A percentile compares a stretch with the other conserved stretches of the same genome.
Evolutionary conservation across 169 alveolate genomes (phyloP).

Genomic region (Amoebophrya sp.): DNA sequence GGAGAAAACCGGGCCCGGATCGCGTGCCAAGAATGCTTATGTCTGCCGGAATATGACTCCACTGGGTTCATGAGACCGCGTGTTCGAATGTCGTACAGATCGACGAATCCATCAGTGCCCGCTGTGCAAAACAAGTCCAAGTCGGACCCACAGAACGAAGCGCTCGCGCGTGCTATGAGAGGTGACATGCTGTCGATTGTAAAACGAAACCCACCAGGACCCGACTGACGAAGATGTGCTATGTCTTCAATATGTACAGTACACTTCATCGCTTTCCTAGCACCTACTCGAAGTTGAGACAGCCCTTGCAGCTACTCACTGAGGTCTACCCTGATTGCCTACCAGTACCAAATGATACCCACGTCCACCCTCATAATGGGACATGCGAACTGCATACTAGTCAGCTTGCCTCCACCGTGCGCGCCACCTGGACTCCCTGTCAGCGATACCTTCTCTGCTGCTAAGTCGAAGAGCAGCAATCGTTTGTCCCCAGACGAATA

Average conservation of each 20-base stretch:
- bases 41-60: neutral
- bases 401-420: too few species aligned
- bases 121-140: neutral
- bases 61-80: neutral
- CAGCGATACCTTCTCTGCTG: too few species aligned
- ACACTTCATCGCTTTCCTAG: neutral
- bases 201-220: neutral
- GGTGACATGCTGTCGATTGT: neutral
- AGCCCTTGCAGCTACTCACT: too few species aligned
- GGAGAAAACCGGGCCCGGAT: neutral
- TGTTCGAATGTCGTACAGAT: neutral
- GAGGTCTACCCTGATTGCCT: too few species aligned
- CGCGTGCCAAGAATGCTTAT: neutral
- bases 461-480: too few species aligned
- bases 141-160: neutral
- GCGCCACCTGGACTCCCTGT: too few species aligned
- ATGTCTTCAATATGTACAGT: neutral
- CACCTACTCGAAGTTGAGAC: neutral
- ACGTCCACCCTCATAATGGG: too few species aligned
- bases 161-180: neutral
- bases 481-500: too few species aligned
- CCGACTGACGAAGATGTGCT: neutral
- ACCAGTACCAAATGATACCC: too few species aligned
- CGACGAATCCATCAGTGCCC: neutral
- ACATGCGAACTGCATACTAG: too few species aligned